Conservation (phyloP, 257 asterid genomes). For the Solanum chmielewskii region DNA sequence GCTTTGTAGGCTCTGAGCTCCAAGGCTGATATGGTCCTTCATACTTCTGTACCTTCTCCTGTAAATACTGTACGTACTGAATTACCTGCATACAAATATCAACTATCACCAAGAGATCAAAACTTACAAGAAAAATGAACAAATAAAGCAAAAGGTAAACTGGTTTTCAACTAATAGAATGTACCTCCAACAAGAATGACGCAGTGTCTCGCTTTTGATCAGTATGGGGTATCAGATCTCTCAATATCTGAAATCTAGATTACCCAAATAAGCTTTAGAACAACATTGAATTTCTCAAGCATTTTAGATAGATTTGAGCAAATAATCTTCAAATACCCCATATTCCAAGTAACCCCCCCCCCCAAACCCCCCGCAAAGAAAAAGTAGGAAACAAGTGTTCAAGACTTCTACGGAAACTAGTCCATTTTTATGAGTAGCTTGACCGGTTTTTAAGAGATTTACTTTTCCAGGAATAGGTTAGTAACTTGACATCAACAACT, state of each 20-base stretch:
- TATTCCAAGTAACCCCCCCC: too few relatives aligned
- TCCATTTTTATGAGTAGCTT: neutral
- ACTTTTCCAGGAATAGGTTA: neutral
- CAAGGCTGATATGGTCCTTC: slow-evolving; percentile 80
- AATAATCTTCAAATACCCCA: neutral
- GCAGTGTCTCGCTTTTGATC: slow-evolving; percentile 95
- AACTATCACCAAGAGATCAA: slow-evolving; percentile 4
- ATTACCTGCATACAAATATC: slow-evolving; percentile 52
- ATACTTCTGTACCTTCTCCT: slow-evolving; percentile 68
- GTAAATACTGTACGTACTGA: slow-evolving; percentile 68
- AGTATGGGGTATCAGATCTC: slow-evolving; percentile 75
- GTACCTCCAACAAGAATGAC: slow-evolving; percentile 76
- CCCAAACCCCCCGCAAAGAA: too few relatives aligned
- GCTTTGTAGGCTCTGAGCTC: slow-evolving; percentile 82
- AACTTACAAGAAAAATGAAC: neutral
- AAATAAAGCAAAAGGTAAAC: neutral
- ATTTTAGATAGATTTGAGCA: neutral
- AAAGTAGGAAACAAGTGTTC: neutral
- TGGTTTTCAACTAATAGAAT: neutral
- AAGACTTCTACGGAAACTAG: neutral
- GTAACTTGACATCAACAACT: neutral
- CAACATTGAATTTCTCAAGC: neutral
- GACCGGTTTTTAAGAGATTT: neutral
- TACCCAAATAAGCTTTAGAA: neutral
- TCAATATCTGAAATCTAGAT: slow-evolving; percentile 70